A percentile compares a stretch with the other conserved stretches of the same genome.
Conservation (phyloP, 495 filamentous ascomycete genomes). For the Cudoniella acicularis region DNA sequence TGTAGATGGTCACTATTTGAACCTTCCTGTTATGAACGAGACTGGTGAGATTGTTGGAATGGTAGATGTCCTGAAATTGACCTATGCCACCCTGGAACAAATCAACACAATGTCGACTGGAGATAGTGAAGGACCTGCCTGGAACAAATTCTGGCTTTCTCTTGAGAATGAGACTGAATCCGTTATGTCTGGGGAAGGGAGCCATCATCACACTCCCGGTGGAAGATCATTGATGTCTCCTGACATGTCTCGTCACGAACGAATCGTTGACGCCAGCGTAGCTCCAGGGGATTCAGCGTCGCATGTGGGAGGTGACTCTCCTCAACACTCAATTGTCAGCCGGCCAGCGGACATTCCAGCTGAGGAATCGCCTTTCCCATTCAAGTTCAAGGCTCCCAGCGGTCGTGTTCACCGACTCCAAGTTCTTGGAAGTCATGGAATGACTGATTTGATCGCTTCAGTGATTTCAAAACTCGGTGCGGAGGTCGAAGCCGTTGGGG, state of each 20-base stretch:
- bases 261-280: constrained; percentile 68
- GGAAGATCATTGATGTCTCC: constrained; percentile 71
- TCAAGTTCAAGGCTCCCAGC: constrained; percentile 99
- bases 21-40: constrained; percentile 97
- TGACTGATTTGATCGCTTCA: constrained; percentile 73
- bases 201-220: constrained; percentile 52
- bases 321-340: constrained; percentile 58
- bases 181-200: constrained; percentile 86
- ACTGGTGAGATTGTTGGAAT: constrained; percentile 96
- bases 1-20: constrained; percentile 93
- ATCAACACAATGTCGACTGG: constrained; percentile 66
- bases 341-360: constrained; percentile 46
- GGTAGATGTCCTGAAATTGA: constrained; percentile 97
- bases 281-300: constrained; percentile 92
- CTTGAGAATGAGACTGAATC: constrained; percentile 91
- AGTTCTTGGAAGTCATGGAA: constrained; percentile 72
- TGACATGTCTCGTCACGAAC: constrained; percentile 62
- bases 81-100: constrained; percentile 96
- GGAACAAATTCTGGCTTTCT: constrained; percentile 99
- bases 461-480: constrained; percentile 82
- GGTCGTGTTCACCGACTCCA: constrained; percentile 93
- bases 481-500: constrained; percentile 86
- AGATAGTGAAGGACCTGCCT: constrained; percentile 92
- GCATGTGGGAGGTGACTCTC: constrained; percentile 79
- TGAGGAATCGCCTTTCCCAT: constrained; percentile 79